phyloP scores from a whole-genome alignment of 2,329 filamentous ascomycete species.

The Scopulariopsis brevicaulis region DNA sequence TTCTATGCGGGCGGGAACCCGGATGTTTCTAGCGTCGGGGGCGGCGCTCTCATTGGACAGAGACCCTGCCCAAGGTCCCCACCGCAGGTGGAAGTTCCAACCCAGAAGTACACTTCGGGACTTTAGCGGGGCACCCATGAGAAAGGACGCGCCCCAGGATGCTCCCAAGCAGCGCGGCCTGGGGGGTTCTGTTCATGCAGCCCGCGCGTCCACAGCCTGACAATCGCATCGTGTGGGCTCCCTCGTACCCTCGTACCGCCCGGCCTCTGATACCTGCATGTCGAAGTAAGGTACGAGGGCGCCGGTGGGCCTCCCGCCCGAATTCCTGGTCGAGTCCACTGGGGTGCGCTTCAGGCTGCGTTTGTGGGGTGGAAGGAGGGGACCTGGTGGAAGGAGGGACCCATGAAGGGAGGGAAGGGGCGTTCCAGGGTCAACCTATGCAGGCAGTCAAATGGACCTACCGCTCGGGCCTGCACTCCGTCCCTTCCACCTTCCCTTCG shows the following conservation, averaged over 20 bases:
- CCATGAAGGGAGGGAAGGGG: neutral
- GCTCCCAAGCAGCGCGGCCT: too few species aligned
- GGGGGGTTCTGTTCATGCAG: too few species aligned
- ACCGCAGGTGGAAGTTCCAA: neutral
- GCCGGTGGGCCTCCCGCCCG: neutral
- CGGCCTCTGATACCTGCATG: neutral
- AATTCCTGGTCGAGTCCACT: neutral
- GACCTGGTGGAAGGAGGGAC: neutral
- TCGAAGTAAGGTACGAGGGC: neutral
- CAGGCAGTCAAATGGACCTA: neutral
- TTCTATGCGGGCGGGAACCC: neutral
- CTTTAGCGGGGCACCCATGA: neutral
- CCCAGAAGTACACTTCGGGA: neutral
- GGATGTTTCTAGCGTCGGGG: neutral
- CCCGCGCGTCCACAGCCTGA: too few species aligned
- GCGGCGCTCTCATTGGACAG: neutral
- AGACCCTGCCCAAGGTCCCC: neutral
- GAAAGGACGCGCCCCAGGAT: neutral
- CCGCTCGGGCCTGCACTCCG: neutral
- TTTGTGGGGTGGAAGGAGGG: neutral
- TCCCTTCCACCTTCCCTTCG: neutral
- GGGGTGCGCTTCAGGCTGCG: neutral
- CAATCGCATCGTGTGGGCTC: too few species aligned
- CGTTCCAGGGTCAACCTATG: neutral
- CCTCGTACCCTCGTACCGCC: neutral